Conservation (phyloP, 257 asterid species). For the Solanum paucissectum region DNA sequence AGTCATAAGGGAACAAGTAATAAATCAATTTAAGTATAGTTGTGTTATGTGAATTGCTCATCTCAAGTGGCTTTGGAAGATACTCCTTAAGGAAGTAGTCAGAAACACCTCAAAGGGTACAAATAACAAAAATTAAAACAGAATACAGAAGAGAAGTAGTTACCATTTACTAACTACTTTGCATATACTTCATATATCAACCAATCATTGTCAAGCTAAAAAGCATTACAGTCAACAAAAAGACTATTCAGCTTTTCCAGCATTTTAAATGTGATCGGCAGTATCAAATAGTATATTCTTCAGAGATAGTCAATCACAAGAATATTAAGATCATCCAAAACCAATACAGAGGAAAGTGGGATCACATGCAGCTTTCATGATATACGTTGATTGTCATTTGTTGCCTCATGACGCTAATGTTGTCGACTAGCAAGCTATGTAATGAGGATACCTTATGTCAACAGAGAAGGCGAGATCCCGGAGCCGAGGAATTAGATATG, state of each 20-base stretch:
- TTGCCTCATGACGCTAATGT: not conserved
- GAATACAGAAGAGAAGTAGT: not conserved
- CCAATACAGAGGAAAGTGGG: not conserved
- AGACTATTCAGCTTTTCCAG: not conserved
- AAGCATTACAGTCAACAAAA: not conserved
- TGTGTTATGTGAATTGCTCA: not conserved
- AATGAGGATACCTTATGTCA: conserved; percentile 47
- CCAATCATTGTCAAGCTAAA: not conserved
- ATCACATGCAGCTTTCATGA: not conserved
- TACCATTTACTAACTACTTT: not conserved
- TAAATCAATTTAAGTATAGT: not conserved
- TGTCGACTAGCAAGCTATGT: not conserved
- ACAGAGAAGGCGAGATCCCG: conserved; percentile 97
- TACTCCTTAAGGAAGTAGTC: not conserved
- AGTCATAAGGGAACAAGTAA: not conserved
- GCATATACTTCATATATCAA: not conserved
- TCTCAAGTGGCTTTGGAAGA: not conserved
- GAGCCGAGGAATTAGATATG: conserved; percentile 76
- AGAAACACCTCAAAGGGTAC: not conserved
- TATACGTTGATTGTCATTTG: not conserved
- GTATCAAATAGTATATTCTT: not conserved
- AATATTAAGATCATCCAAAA: not conserved
- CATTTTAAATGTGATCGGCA: too few species aligned
- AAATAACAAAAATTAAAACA: not conserved
- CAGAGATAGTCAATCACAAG: not conserved